phyloP scores from a whole-genome alignment of 371 early-diverging fungal genomes.

The Nematocida ausubeli region DNA sequence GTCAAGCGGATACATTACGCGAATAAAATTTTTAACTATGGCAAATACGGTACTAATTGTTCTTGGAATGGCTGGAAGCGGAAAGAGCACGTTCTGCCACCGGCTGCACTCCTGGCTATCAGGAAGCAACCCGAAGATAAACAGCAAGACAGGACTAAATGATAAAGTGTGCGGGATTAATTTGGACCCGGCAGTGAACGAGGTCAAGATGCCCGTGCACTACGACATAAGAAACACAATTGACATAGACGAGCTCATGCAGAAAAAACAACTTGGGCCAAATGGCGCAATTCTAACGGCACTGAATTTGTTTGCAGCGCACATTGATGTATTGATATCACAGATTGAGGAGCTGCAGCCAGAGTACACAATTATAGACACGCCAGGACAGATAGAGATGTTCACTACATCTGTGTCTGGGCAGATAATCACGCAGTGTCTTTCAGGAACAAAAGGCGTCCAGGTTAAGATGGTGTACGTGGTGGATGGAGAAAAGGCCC shows the following conservation, averaged over 20 bases:
- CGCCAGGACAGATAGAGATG: constrained; percentile 99
- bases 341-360: constrained; percentile 84
- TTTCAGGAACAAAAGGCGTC: constrained; percentile 73
- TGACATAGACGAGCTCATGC: constrained; percentile 95
- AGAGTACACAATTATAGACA: constrained; percentile 90
- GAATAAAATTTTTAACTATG: constrained; percentile 30
- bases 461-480: constrained; percentile 87
- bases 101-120: constrained; percentile 66
- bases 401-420: constrained; percentile 99
- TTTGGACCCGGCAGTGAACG: constrained; percentile 90
- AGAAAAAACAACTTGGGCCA: constrained; percentile 92
- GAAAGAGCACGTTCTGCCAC: constrained; percentile 95
- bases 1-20: constrained; percentile 59
- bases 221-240: constrained; percentile 95
- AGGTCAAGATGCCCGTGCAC: constrained; percentile 84
- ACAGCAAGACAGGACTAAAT: constrained; percentile 60
- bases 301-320: constrained; percentile 88
- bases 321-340: constrained; percentile 85
- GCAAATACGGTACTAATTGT: constrained; percentile 65
- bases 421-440: constrained; percentile 84
- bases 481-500: constrained; percentile 87
- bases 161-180: constrained; percentile 78
- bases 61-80: constrained; percentile 89
- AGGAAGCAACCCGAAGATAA: constrained; percentile 48
- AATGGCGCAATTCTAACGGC: constrained; percentile 95